Evolutionary conservation across 441 rosid genomes (phyloP), one percentile per base, ranked within the genome.

Genomic region (Manihot esculenta): DNA sequence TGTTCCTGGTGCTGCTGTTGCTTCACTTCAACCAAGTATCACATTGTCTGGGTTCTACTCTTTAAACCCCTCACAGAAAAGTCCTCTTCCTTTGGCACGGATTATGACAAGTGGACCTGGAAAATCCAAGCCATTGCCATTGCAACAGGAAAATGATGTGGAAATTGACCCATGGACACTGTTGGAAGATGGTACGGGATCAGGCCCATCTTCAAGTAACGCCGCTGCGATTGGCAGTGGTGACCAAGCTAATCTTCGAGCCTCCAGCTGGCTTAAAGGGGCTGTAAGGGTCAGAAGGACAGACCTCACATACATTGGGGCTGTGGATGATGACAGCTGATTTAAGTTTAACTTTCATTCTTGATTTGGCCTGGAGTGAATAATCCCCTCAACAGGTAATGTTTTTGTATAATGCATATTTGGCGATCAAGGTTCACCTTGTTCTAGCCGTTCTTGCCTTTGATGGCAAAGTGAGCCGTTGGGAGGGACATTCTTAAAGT

Each of bases 101-200:
- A 58, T 78, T 35, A 64, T 83, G 26, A 65, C 78, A 68, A 84
- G 80, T 78, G 71, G 65, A 7, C 62, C 73, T 14, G 85, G 78
- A 56, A 88, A 86, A 80, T 80, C 89, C 70, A 94, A 89, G 85
- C 58, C 83, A 59, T 64, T 77, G 65, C 81, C 78, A 0, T 59
- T 70, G 67, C 90, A 81, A 63, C 94, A 77, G 76, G 99, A 92
- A 55, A 24, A 48, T 72, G 91, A 86, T 71, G 67, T 73, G 62
- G 98, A 94, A 71, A 73, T 96, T 74, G 99, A 96, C 73, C 97
- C 99, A 6, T 96, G 99, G 99, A 88, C 83, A 20, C 89, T 96
- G 68, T 78, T 96, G 74, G 99, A 96, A 85, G 99, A 96, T 78
- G 96, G 95, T 49, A 91, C 91, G 23, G 98, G 93, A 35, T 85